Conservation (phyloP, 2,329 filamentous ascomycete genomes). For the Eurotiales sp. region DNA sequence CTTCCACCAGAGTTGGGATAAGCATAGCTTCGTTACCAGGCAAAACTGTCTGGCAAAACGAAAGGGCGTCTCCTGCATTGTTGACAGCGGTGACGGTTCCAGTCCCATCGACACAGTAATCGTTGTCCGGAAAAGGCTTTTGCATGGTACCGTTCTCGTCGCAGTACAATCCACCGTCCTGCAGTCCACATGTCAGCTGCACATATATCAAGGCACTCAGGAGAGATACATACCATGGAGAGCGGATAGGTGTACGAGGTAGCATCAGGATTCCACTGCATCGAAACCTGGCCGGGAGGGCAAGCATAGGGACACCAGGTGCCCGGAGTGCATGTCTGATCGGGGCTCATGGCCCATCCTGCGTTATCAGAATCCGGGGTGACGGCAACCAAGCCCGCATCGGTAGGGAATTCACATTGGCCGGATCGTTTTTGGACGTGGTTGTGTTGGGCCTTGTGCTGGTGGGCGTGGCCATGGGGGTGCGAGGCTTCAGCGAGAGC, state of each 20-base stretch:
- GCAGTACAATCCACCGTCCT: conserved; percentile 74
- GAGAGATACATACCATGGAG: conserved; percentile 58
- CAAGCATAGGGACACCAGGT: conserved; percentile 75
- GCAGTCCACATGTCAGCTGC: conserved; percentile 16
- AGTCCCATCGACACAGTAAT: conserved; percentile 67
- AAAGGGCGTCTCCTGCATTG: conserved; percentile 47
- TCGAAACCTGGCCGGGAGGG: conserved; percentile 69
- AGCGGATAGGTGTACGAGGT: conserved; percentile 63
- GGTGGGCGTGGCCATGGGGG: conserved; percentile 29
- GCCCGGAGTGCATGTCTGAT: conserved; percentile 64
- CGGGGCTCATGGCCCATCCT: conserved; percentile 77
- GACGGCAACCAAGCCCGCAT: conserved; percentile 64
- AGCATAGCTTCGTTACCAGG: conserved; percentile 14
- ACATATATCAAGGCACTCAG: background rate
- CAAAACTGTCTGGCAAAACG: conserved; percentile 14
- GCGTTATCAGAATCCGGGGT: conserved; percentile 63
- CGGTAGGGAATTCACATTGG: conserved; percentile 62
- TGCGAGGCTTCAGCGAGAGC: conserved; percentile 34
- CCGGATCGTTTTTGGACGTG: conserved; percentile 50
- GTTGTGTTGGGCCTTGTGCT: conserved; percentile 23
- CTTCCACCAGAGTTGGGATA: conserved; percentile 58
- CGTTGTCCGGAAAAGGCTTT: conserved; percentile 65
- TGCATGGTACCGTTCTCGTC: conserved; percentile 61
- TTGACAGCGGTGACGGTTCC: conserved; percentile 65
- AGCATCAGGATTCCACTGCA: conserved; percentile 71